phyloP scores from a whole-genome alignment of 176 grass and related monocot genomes.

The Cenchrus fungigraminus region DNA sequence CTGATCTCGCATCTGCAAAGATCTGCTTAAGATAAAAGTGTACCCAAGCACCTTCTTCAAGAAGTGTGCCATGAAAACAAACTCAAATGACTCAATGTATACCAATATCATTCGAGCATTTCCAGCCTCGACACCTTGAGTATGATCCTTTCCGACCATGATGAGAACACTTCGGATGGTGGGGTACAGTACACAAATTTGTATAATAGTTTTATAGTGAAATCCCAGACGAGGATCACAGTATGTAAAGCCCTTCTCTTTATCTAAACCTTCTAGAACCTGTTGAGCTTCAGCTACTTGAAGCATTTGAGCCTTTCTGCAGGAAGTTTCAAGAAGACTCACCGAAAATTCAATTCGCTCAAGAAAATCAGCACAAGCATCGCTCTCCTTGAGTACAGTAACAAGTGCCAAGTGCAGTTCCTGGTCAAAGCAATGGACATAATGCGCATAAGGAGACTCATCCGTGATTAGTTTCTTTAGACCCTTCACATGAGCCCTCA shows the following conservation, averaged over 20 bases:
- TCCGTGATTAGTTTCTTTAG: not conserved
- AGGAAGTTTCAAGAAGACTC: not conserved
- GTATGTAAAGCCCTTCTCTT: not conserved
- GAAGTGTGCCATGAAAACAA: conserved; percentile 4
- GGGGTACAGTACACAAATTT: not conserved
- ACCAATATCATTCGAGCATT: not conserved
- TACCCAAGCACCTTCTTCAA: not conserved
- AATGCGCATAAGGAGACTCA: not conserved
- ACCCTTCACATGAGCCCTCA: not conserved
- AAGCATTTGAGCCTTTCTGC: not conserved
- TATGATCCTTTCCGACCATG: not conserved
- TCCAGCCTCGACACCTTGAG: not conserved
- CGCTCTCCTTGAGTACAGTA: not conserved
- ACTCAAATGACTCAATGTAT: conserved; percentile 6
- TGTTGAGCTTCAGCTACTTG: not conserved
- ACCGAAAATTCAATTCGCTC: not conserved
- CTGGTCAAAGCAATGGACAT: not conserved
- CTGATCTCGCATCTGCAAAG: not conserved
- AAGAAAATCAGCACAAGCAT: not conserved
- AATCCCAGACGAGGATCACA: not conserved
- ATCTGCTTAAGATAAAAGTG: not conserved
- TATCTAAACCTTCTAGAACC: not conserved
- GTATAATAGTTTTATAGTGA: not conserved
- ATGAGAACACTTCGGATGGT: conserved; percentile 1
- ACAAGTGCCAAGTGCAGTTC: not conserved